Evolutionary conservation across 176 grass and related monocot genomes (phyloP), one percentile per base, ranked within the genome.

Genomic region (Avena atlantica): DNA sequence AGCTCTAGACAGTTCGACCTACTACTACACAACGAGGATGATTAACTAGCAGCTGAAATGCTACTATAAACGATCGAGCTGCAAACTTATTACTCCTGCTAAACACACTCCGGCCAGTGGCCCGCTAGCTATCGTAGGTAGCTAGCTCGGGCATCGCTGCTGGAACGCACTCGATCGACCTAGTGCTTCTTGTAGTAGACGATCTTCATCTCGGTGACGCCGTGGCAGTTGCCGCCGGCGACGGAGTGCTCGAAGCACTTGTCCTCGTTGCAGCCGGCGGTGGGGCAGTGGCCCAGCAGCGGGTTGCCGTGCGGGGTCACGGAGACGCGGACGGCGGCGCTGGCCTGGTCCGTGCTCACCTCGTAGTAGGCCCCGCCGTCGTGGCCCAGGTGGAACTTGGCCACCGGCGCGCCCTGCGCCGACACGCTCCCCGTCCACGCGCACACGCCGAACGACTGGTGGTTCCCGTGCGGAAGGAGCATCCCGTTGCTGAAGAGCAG

Each of bases 151-250:
- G 5, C 40, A 42, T 15, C 45, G 45, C 45, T 48, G 45, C 45
- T 48, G 45, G 45, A 48, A 48, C 9, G 45, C 9, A 48, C 45
- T 48, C 9, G 45, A 48, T 8, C 45, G 8, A 25, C 5, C 14
- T 67, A 66, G 63, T 0, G 63, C 64, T 67, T 67, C 27, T 2
- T 16, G 86, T 80, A 88, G 81, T 71, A 91, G 69, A 91, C 66
- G 86, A 91, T 16, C 86, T 91, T 91, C 8, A 91, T 79, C 90
- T 91, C 90, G 70, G 87, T 19, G 42, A 85, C 90, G 78, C 66
- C 79, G 12, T 47, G 37, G 86, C 86, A 91, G 48, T 70, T 52
- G 1, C 90, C 86, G 12, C 82, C 78, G 16, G 86, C 58, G 52
- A 88, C 91, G 74, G 50, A 64, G 81, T 58, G 21, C 6, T 10